A percentile compares a stretch with the other conserved stretches of the same genome.
Evolutionary conservation across 75 land plant species (phyloP).

Genomic region (Gnetum montanum): DNA sequence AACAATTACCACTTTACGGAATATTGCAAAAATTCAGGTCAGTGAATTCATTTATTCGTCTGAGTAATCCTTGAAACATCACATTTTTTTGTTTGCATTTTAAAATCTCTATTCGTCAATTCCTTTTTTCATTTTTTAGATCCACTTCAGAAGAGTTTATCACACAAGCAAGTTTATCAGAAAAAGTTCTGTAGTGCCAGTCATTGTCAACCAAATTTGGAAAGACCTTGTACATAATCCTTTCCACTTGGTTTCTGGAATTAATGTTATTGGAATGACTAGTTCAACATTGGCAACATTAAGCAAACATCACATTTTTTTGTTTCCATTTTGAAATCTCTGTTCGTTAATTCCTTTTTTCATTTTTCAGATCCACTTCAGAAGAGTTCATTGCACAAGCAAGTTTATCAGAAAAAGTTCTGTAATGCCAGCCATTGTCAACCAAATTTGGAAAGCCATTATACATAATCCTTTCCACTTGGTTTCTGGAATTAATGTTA

Average conservation of each 20-base stretch:
- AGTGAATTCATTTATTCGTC: constrained; percentile 1
- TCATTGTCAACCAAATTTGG: constrained; percentile 58
- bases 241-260: constrained; percentile 71
- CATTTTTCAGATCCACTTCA: constrained; percentile 62
- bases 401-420: constrained; percentile 75
- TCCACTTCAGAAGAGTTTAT: constrained; percentile 64
- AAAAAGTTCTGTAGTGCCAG: constrained; percentile 47
- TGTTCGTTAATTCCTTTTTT: too few relatives aligned
- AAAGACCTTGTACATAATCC: constrained; percentile 94
- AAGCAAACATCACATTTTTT: too few relatives aligned
- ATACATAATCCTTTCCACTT: constrained; percentile 93
- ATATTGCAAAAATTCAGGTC: constrained; percentile 93
- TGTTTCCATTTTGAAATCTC: too few relatives aligned
- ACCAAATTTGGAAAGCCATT: constrained; percentile 56
- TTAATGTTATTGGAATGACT: constrained; percentile 89
- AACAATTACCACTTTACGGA: constrained; percentile 70
- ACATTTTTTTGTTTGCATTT: not conserved
- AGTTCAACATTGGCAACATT: constrained; percentile 89
- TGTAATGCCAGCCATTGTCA: constrained; percentile 42
- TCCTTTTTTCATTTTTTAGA: too few relatives aligned
- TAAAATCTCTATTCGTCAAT: too few relatives aligned
- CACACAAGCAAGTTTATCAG: constrained; percentile 67
- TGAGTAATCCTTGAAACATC: not conserved
- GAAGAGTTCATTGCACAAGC: constrained; percentile 61
- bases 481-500: constrained; percentile 74